phyloP scores from a whole-genome alignment of 169 alveolate genomes.

The Besnoitia besnoiti region DNA sequence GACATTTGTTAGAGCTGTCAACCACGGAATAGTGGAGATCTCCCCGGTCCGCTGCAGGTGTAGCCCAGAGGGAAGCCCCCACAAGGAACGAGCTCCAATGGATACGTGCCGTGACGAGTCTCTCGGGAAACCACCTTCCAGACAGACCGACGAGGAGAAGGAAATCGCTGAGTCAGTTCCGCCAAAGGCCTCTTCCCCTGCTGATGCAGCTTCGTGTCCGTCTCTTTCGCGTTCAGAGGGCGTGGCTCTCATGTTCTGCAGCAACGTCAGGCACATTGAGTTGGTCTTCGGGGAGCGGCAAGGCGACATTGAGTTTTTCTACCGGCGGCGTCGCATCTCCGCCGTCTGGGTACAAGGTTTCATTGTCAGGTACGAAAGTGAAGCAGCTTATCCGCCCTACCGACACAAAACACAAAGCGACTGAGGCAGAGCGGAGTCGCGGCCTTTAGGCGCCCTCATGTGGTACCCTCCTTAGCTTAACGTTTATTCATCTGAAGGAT shows the following conservation, averaged over 20 bases:
- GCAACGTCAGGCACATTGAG: neutral
- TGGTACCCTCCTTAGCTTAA: too few relatives aligned
- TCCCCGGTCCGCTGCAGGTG: neutral
- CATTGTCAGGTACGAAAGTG: neutral
- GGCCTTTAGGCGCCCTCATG: too few relatives aligned
- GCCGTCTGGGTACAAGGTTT: neutral
- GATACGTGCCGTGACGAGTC: neutral
- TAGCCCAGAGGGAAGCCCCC: neutral
- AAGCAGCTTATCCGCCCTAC: too few relatives aligned
- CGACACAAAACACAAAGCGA: too few relatives aligned
- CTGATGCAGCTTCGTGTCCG: neutral
- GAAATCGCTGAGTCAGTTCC: too few relatives aligned
- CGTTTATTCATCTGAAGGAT: too few relatives aligned
- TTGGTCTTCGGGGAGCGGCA: neutral
- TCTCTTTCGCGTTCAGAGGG: neutral
- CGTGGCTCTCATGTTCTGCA: neutral
- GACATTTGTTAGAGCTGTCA: neutral
- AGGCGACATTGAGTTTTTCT: neutral
- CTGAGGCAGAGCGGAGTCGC: too few relatives aligned
- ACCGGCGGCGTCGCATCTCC: neutral
- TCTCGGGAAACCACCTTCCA: neutral
- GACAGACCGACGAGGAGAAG: neutral
- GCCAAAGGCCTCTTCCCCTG: neutral
- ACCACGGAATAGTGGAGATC: neutral
- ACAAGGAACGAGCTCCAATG: neutral